Evolutionary conservation across 352 stramenopile genomes (phyloP), one percentile per base, ranked within the genome.

Genomic region (Heterotrichella gracilis): DNA sequence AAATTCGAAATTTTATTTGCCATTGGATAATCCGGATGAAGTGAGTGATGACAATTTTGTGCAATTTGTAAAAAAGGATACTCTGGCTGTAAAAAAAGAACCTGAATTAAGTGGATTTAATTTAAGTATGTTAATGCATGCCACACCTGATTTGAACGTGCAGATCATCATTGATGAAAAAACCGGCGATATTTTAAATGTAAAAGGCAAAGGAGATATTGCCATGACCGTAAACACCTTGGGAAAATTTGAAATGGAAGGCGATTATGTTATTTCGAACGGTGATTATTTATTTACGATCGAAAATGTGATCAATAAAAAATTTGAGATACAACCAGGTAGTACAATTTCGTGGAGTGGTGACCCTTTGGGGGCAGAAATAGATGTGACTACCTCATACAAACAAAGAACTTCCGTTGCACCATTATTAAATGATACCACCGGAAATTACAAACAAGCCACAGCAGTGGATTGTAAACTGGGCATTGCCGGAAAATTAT

Each of bases 231-330:
- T 53, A 53, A 53, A 53, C n/a, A 53, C 32, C 32, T n/a, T 53
- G 9, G 32, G 32, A 17, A 53, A 53, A 53, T 53, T 53, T 53
- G 32, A 53, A 53, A 53, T 53, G 32, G 9, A 17, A 17, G 32
- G 32, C 32, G 32, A 53, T 53, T 53, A 53, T 53, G 32, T 53
- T 9, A 53, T 53, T 53, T 17, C 32, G 9, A 53, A 53, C 32
- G 32, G 32, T 53, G n/a, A 53, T 53, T 53, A 53, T 53, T 53
- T 53, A n/a, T 53, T 53, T n/a, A 53, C 32, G n/a, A 9, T 53
- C 32, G 32, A 53, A n/a, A 53, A 53, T 53, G 32, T 53, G 32
- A 53, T 53, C 32, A 53, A 53, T 53, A 53, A 53, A 53, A 53
- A 53, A 53, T 53, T 53, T 53, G 32, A 53, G 32, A 53, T 53